A percentile compares a stretch with the other conserved stretches of the same genome.
phyloP scores from a whole-genome alignment of 2,329 filamentous ascomycete genomes.

The Cladophialophora chaetospira region DNA sequence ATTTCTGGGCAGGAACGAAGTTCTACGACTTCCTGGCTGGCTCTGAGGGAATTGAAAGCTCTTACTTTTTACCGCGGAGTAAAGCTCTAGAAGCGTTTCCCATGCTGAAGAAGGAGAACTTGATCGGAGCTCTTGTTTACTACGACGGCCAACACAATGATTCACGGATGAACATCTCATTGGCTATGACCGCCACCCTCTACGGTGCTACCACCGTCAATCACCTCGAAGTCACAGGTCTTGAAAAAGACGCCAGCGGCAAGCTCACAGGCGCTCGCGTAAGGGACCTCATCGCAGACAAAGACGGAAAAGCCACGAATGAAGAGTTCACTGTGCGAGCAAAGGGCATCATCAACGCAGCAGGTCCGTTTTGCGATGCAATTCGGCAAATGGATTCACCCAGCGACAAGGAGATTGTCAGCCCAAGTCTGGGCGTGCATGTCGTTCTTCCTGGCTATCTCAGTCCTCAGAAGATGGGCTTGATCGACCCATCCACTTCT shows the following conservation, averaged over 20 bases:
- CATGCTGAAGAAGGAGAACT: slow-evolving; percentile 77
- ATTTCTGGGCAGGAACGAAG: slow-evolving; percentile 72
- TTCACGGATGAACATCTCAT: slow-evolving; percentile 86
- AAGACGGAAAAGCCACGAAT: slow-evolving; percentile 58
- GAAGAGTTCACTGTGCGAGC: slow-evolving; percentile 70
- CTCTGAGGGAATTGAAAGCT: slow-evolving; percentile 83
- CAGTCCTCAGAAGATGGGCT: slow-evolving; percentile 75
- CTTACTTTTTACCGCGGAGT: slow-evolving; percentile 82
- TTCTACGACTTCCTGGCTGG: slow-evolving; percentile 84
- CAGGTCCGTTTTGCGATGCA: slow-evolving; percentile 84
- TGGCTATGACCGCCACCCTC: slow-evolving; percentile 85
- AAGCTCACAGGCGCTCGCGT: slow-evolving; percentile 72
- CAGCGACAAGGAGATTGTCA: slow-evolving; percentile 72
- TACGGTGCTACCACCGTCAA: slow-evolving; percentile 83
- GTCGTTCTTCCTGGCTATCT: slow-evolving; percentile 86
- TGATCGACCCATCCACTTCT: slow-evolving; percentile 83
- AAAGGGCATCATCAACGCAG: slow-evolving; percentile 84
- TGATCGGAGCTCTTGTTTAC: slow-evolving; percentile 83
- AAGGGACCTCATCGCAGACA: slow-evolving; percentile 68
- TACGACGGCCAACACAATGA: slow-evolving; percentile 93
- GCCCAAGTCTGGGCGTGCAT: slow-evolving; percentile 81
- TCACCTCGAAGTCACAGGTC: slow-evolving; percentile 75
- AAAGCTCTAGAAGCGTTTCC: slow-evolving; percentile 86
- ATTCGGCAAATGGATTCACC: slow-evolving; percentile 84
- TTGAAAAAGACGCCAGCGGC: slow-evolving; percentile 74